These are phyloP conservation scores for Wickerhamiella spandovensis DNA, from an alignment of 805 yeast genomes.

Conservation along the genomic window DNA sequence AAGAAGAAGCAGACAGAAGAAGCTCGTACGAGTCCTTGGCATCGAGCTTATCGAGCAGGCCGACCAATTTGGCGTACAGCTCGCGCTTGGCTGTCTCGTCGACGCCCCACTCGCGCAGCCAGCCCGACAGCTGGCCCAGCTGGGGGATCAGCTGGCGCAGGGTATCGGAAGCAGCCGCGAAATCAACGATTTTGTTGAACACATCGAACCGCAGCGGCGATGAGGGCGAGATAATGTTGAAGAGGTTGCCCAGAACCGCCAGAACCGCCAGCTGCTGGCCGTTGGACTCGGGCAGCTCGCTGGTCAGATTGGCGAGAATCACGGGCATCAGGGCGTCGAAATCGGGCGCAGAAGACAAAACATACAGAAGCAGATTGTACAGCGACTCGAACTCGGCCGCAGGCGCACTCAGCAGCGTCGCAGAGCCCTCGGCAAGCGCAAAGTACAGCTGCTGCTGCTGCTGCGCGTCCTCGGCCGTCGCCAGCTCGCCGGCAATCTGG, in stretches of 20 bases:
- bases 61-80: slow-evolving; percentile 19
- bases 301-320: slow-evolving; percentile 21
- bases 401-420: slow-evolving; percentile 21
- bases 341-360: slow-evolving; percentile 24
- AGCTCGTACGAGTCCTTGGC: slow-evolving; percentile 9
- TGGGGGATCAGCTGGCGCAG: slow-evolving; percentile 25
- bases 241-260: slow-evolving; percentile 27
- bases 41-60: slow-evolving; percentile 8
- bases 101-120: slow-evolving; percentile 28
- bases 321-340: slow-evolving; percentile 21
- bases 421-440: slow-evolving; percentile 21
- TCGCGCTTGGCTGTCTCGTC: slow-evolving; percentile 17
- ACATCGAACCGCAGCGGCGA: slow-evolving; percentile 22
- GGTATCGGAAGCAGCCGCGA: slow-evolving; percentile 24
- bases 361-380: slow-evolving; percentile 27
- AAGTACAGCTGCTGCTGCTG: slow-evolving; percentile 20
- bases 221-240: slow-evolving; percentile 25
- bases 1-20: slow-evolving; percentile 8
- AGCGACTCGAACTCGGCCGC: slow-evolving; percentile 28
- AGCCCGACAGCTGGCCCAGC: slow-evolving; percentile 24
- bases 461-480: slow-evolving; percentile 12
- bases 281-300: slow-evolving; percentile 14
- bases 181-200: slow-evolving; percentile 23
- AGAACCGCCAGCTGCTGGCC: slow-evolving; percentile 22
- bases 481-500: slow-evolving; percentile 19